Evolutionary conservation across 225 moss, liverwort and hornwort genomes (phyloP), one percentile per base, ranked within the genome.

Genomic region (Marchantia paleacea): DNA sequence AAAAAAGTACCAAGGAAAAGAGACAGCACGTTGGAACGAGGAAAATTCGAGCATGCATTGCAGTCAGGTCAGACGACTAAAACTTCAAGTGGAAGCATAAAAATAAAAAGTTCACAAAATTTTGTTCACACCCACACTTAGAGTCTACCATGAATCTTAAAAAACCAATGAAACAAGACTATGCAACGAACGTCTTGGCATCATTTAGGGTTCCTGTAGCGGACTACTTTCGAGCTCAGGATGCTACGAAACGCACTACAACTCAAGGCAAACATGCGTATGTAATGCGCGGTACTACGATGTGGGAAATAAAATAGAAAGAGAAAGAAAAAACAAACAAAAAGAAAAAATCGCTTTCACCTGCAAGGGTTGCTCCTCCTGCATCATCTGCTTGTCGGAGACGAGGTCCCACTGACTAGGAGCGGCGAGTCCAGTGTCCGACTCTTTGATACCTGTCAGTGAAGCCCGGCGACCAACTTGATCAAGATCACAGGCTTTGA

Each of bases 381-480:
- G 95, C 95, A 96, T 96, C 95, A 96, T 93, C 80, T 96, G 93
- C 77, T 96, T 93, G 68, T 96, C 95, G 39, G 93, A 96, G 31
- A 96, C 95, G 83, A 96, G 95, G 86, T 96, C 93, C 95, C 95
- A 96, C 75, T 93, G 93, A 87, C 93, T 96, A 19, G 93, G 95
- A 26, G 92, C 93, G 29, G 93, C 95, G 76, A 96, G 81, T 75
- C 95, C 92, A 52, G 95, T 96, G 84, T 96, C 93, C 51, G 93
- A 96, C 80, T 96, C 95, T 86, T 96, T 93, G 73, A 96, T 96
- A 79, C 95, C 92, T 96, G 89, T 22, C 52, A 52, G 10, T 24
- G n/a, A 15, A 54, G 28, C 54, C 20, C 12, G 7, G 28, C 1
- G 3, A 72, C 52, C 13, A 19, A 52, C 22, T n/a, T 24, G 1